phyloP scores from a whole-genome alignment of 805 yeast genomes.

The Suhomyces sp. region DNA sequence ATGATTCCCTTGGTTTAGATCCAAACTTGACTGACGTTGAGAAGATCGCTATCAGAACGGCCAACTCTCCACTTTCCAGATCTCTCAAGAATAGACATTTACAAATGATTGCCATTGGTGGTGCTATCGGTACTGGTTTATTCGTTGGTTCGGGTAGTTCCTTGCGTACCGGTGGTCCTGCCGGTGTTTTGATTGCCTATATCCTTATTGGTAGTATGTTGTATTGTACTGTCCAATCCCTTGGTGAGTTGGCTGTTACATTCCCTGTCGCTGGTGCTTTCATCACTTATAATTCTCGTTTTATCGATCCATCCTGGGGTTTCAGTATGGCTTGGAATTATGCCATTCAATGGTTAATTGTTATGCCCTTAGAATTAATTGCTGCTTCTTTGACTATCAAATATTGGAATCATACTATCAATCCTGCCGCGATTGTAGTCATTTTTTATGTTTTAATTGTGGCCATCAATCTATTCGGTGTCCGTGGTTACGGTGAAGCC shows the following conservation, averaged over 20 bases:
- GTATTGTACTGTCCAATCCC: conserved; percentile 40
- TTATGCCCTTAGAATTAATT: conserved; percentile 64
- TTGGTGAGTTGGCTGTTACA: conserved; percentile 48
- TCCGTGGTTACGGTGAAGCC: conserved; percentile 60
- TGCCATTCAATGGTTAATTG: conserved; percentile 61
- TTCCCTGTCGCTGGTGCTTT: conserved; percentile 44
- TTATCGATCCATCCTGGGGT: conserved; percentile 67
- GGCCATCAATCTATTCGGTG: conserved; percentile 50
- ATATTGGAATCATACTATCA: conserved; percentile 50
- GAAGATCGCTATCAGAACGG: conserved; percentile 46
- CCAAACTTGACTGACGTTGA: conserved; percentile 45
- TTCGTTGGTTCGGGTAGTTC: conserved; percentile 72
- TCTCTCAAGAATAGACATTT: conserved; percentile 63
- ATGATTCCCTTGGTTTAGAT: conserved; percentile 42
- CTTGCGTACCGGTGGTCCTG: conserved; percentile 71
- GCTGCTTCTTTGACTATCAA: conserved; percentile 59
- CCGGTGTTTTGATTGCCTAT: conserved; percentile 44
- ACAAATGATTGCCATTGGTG: conserved; percentile 82
- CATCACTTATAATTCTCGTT: conserved; percentile 59
- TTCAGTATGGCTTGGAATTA: conserved; percentile 76
- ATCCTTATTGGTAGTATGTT: conserved; percentile 36
- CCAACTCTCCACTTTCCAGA: conserved; percentile 48
- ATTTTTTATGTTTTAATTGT: conserved; percentile 52
- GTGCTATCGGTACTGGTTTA: conserved; percentile 81
- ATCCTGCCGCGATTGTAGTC: conserved; percentile 57